Evolutionary conservation across 2,329 filamentous ascomycete species (phyloP).

Genomic region (Aspergillus latus): DNA sequence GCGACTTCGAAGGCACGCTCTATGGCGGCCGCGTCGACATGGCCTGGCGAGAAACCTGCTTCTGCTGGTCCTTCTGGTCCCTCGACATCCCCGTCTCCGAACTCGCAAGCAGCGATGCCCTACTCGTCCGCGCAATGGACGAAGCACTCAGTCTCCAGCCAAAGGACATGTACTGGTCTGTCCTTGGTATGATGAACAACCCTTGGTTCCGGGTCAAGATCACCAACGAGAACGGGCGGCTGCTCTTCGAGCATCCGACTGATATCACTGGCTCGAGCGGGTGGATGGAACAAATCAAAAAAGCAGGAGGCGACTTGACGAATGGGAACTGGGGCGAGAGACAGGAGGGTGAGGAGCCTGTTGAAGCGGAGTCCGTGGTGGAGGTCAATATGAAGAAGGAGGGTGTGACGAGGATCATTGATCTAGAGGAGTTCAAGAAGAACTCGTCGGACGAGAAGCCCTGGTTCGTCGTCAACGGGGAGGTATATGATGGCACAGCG

Average conservation of each 20-base stretch:
- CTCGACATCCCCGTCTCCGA: conserved; percentile 65
- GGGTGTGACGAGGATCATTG: conserved; percentile 62
- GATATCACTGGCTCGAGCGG: conserved; percentile 76
- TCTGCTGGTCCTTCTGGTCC: conserved; percentile 94
- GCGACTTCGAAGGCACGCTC: conserved; percentile 61
- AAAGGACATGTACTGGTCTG: conserved; percentile 93
- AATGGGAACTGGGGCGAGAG: conserved; percentile 86
- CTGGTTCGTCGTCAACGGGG: conserved; percentile 85
- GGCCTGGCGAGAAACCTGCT: conserved; percentile 75
- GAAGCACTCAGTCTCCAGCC: conserved; percentile 84
- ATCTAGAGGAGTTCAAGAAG: conserved; percentile 68
- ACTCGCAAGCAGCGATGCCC: conserved; percentile 64
- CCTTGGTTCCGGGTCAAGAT: conserved; percentile 86
- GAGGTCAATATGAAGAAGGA: conserved; percentile 78
- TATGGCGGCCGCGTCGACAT: conserved; percentile 78
- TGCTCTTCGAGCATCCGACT: conserved; percentile 86
- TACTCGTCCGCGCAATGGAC: conserved; percentile 85
- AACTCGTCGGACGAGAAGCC: conserved; percentile 66
- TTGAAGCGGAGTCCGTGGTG: conserved; percentile 52
- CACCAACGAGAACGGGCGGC: conserved; percentile 60
- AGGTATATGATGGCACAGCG: conserved; percentile 82
- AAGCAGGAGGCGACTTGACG: conserved; percentile 71
- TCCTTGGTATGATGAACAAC: conserved; percentile 97
- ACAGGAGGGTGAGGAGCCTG: conserved; percentile 50
- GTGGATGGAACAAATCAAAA: conserved; percentile 93